These are phyloP conservation scores for Isatis lusitanica DNA, from an alignment of 441 rosid species.

Conservation along the genomic window DNA sequence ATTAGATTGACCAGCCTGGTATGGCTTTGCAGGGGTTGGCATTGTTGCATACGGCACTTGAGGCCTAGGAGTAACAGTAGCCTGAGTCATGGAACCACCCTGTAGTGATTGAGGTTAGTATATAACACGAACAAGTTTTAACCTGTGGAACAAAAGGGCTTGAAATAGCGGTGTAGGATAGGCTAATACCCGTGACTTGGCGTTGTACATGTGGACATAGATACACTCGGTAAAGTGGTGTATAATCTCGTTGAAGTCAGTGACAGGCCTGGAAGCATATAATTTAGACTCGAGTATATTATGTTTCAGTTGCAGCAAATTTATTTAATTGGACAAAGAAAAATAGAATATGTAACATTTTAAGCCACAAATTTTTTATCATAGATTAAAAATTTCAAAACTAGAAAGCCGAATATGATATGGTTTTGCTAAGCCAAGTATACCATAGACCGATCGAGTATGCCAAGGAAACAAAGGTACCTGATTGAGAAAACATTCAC, in stretches of 20 bases:
- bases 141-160: slow-evolving; percentile 2
- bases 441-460: background rate
- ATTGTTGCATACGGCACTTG: slow-evolving; percentile 54
- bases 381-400: background rate
- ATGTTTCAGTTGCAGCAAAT: background rate
- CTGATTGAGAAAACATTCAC: slow-evolving; percentile 73
- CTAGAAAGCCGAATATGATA: background rate
- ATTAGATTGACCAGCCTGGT: slow-evolving; percentile 50
- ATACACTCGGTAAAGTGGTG: slow-evolving; percentile 86
- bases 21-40: slow-evolving; percentile 47
- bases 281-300: background rate
- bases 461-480: slow-evolving; percentile 38
- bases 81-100: slow-evolving; percentile 41
- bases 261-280: slow-evolving; percentile 65
- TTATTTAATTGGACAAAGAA: slow-evolving; percentile 7
- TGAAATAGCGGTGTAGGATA: background rate
- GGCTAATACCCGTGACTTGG: slow-evolving; percentile 66
- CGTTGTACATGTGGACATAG: slow-evolving; percentile 77
- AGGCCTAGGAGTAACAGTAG: slow-evolving; percentile 43
- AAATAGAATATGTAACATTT: background rate
- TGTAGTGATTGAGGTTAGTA: slow-evolving; percentile 29
- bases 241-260: slow-evolving; percentile 82
- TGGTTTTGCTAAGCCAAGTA: background rate
- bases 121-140: background rate
- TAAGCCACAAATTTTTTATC: background rate